Conservation (phyloP, 192 early-diverging fungal species). For the Cladochytrium replicatum region DNA sequence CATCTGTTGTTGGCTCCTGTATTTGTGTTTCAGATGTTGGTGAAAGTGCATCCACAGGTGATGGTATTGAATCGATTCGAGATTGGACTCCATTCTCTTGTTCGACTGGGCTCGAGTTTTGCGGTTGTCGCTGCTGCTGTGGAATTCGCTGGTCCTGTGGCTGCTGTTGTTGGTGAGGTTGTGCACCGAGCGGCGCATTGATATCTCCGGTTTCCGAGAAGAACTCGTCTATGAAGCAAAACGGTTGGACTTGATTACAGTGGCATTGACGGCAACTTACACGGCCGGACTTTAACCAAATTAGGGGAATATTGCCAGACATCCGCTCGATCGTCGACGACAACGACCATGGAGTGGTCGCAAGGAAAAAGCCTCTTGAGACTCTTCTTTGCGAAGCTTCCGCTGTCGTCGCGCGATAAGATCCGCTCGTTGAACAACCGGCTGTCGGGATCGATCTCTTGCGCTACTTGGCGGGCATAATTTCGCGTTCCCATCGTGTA, state of each 20-base stretch:
- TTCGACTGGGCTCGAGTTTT: neutral
- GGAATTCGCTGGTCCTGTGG: neutral
- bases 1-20: neutral
- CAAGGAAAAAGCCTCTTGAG: constrained; percentile 83
- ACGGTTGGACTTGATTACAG: neutral
- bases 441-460: constrained; percentile 73
- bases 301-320: constrained; percentile 90
- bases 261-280: constrained; percentile 35
- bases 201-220: constrained; percentile 95
- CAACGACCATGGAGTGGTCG: constrained; percentile 92
- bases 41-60: too few species aligned
- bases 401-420: constrained; percentile 85
- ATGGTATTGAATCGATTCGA: neutral
- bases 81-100: neutral
- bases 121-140: neutral
- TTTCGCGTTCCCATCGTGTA: constrained; percentile 96
- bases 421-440: constrained; percentile 79
- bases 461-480: constrained; percentile 83
- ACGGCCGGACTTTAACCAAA: constrained; percentile 79
- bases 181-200: constrained; percentile 41
- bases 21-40: neutral
- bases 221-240: constrained; percentile 64
- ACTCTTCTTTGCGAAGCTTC: constrained; percentile 65
- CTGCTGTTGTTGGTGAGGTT: neutral
- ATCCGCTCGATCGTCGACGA: constrained; percentile 91